These are phyloP conservation scores for Fraxinus dipetala DNA, from an alignment of 305 asterid genomes.

Conservation along the genomic window DNA sequence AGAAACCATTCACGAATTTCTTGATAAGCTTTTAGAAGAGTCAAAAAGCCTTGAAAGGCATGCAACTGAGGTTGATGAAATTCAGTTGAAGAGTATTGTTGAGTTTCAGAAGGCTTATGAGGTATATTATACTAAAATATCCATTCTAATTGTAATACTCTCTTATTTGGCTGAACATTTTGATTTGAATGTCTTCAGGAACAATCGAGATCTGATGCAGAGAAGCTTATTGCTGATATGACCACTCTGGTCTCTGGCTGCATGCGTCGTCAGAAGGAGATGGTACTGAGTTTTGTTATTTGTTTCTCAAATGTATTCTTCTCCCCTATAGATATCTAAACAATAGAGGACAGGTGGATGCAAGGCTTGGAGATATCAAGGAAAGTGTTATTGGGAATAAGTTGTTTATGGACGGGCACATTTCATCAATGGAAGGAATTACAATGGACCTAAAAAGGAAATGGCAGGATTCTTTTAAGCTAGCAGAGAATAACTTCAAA, in stretches of 20 bases:
- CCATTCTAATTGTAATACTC: background rate
- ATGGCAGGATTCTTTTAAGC: slow-evolving; percentile 69
- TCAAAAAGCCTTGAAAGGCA: slow-evolving; percentile 50
- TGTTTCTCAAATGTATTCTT: background rate
- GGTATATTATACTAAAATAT: slow-evolving; percentile 35
- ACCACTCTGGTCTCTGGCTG: slow-evolving; percentile 57
- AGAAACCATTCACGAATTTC: slow-evolving; percentile 40
- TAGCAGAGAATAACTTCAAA: slow-evolving; percentile 41
- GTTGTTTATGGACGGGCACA: slow-evolving; percentile 56
- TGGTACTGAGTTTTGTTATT: slow-evolving; percentile 38
- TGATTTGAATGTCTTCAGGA: slow-evolving; percentile 43
- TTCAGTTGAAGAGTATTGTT: slow-evolving; percentile 51
- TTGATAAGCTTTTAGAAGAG: slow-evolving; percentile 53
- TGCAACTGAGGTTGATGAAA: slow-evolving; percentile 48
- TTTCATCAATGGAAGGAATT: slow-evolving; percentile 56
- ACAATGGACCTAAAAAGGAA: slow-evolving; percentile 70
- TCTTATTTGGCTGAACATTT: slow-evolving; percentile 19
- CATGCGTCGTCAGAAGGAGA: slow-evolving; percentile 66
- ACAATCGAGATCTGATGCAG: slow-evolving; percentile 53
- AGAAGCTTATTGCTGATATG: slow-evolving; percentile 68
- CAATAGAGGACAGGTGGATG: slow-evolving; percentile 52
- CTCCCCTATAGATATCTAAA: slow-evolving; percentile 6
- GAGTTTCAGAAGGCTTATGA: slow-evolving; percentile 67
- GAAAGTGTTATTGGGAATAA: slow-evolving; percentile 53
- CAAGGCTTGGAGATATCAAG: slow-evolving; percentile 49